Evolutionary conservation across 2,329 filamentous ascomycete species (phyloP).

Genomic region (Incumbomyces lentus): DNA sequence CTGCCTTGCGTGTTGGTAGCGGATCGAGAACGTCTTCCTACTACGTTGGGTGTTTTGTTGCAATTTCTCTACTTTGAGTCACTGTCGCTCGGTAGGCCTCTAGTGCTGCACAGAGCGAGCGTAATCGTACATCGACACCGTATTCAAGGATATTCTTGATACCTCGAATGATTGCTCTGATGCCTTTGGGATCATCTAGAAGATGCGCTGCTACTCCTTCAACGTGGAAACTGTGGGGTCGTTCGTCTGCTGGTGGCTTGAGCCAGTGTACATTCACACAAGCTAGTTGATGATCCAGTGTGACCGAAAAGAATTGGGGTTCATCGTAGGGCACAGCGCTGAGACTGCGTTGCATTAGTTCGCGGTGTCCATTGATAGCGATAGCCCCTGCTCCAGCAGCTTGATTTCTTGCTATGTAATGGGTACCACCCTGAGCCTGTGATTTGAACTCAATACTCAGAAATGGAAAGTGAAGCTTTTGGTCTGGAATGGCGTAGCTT

Average conservation of each 20-base stretch:
- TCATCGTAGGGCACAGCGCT: slow-evolving; percentile 10
- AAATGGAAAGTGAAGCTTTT: slow-evolving; percentile 12
- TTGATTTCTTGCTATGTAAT: slow-evolving; percentile 13
- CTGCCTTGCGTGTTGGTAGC: too few species aligned
- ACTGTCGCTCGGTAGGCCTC: slow-evolving; percentile 13
- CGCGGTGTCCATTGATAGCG: slow-evolving; percentile 9
- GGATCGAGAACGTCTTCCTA: not conserved
- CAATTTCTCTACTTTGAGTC: slow-evolving; percentile 7
- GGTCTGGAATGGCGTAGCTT: not conserved
- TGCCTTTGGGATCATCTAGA: not conserved
- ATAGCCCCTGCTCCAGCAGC: slow-evolving; percentile 12
- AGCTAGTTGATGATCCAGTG: slow-evolving; percentile 10
- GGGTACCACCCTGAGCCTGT: slow-evolving; percentile 10
- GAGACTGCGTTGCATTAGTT: slow-evolving; percentile 11
- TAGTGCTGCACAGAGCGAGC: slow-evolving; percentile 9
- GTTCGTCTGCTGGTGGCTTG: slow-evolving; percentile 7
- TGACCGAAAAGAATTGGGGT: slow-evolving; percentile 14
- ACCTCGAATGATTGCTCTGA: too few species aligned
- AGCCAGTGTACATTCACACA: slow-evolving; percentile 15
- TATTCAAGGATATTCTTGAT: too few species aligned
- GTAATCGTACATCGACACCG: not conserved
- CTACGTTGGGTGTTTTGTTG: not conserved
- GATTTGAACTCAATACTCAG: slow-evolving; percentile 12
- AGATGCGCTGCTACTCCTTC: slow-evolving; percentile 8
- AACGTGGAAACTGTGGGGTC: slow-evolving; percentile 12